These are phyloP conservation scores for Smithsoniella earleae DNA, from an alignment of 163 green algal species.

Conservation along the genomic window DNA sequence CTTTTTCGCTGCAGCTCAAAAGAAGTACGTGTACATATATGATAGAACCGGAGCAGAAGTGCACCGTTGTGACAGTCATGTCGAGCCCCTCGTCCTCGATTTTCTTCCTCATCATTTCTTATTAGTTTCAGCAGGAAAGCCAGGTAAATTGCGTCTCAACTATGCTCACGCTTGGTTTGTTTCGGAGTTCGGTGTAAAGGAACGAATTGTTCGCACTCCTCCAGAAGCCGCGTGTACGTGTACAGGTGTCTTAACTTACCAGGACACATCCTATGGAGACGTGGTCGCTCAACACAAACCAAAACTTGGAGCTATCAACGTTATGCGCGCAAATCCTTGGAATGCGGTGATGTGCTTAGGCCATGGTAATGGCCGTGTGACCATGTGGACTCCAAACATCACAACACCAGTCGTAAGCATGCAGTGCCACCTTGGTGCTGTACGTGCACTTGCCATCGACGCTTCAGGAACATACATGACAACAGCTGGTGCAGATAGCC, in stretches of 20 bases:
- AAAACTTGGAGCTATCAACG: constrained; percentile 55
- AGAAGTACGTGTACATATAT: constrained; percentile 95
- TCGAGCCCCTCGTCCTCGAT: constrained; percentile 52
- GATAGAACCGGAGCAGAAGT: constrained; percentile 92
- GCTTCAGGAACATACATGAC: constrained; percentile 66
- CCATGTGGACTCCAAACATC: constrained; percentile 94
- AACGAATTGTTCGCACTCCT: too few species aligned
- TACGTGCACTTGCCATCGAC: constrained; percentile 71
- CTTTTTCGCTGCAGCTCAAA: constrained; percentile 89
- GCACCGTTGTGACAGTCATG: constrained; percentile 78
- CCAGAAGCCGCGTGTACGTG: too few species aligned
- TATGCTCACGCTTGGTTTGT: too few species aligned
- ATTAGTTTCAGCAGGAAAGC: constrained; percentile 68
- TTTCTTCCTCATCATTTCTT: constrained; percentile 97
- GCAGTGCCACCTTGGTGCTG: constrained; percentile 79
- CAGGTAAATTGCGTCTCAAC: too few species aligned
- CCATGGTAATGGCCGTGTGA: constrained; percentile 78
- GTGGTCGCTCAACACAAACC: constrained; percentile 68
- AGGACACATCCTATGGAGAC: constrained; percentile 86
- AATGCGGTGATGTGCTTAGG: constrained; percentile 79
- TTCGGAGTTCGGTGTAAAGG: too few species aligned
- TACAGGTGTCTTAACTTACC: constrained; percentile 34
- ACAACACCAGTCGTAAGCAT: constrained; percentile 73
- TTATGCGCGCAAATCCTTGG: constrained; percentile 78
- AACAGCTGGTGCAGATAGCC: constrained; percentile 55